Evolutionary conservation across 2,329 filamentous ascomycete species (phyloP), one percentile per base, ranked within the genome.

Genomic region (Fusarium sp.): DNA sequence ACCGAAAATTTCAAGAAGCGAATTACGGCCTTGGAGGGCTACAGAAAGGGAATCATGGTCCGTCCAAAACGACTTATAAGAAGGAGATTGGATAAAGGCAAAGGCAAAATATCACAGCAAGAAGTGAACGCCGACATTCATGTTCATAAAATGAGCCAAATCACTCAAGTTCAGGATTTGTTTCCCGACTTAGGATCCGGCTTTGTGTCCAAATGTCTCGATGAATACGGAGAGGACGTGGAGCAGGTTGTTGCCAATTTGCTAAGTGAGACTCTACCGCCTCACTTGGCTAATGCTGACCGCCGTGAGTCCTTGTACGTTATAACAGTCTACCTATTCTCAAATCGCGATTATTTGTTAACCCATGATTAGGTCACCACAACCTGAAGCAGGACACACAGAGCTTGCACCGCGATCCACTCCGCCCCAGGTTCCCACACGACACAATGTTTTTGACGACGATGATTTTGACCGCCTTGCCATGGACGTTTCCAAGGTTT

Each of bases 141-240:
- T 78, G 84, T 96, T 28, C 94, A 98, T 81, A 91, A 88, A 47
- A 92, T 97, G 89, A 95, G 93, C 76, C 89, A 96, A 55, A 90
- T 98, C 58, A 93, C 93, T 1, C 94, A 97, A 80, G 88, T 99
- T n/a, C 95, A 98, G 79, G 96, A 99, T 79, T 86, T 98, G 0
- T 98, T 98, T 78, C 94, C 96, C 0, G 90, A 97, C 71, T 85
- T 98, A 15, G 95, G 95, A 10, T 92, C 93, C 8, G 93, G 89
- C 1, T 98, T 98, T 79, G 86, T 98, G 22, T 87, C 93, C 24
- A 92, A 89, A 76, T 87, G 97, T 15, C 86, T 98, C 30, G 93
- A 96, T 77, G 91, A 94, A 79, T 98, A 96, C 80, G 83, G 85
- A 50, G 91, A 96, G 74, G 87, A 95, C 77, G 88, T 92, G 1